These are phyloP conservation scores for Clonostachys rhizophaga DNA, from an alignment of 2,329 filamentous ascomycete species.

Conservation along the genomic window DNA sequence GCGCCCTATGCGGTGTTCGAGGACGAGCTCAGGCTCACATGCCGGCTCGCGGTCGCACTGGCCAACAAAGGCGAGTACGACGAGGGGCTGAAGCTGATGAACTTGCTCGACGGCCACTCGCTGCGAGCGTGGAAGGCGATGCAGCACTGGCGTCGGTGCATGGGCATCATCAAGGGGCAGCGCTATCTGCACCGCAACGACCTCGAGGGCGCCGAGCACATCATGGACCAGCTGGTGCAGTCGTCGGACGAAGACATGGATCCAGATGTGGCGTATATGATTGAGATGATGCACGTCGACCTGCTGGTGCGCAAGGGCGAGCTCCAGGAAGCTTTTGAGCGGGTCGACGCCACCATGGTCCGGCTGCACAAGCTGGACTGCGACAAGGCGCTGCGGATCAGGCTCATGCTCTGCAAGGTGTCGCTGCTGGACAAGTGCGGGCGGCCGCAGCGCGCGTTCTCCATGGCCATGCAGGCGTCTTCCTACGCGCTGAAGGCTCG, in stretches of 20 bases:
- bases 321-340: constrained; percentile 38
- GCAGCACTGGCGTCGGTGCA: constrained; percentile 67
- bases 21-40: constrained; percentile 71
- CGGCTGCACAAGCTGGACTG: constrained; percentile 37
- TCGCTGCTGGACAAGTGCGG: constrained; percentile 64
- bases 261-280: constrained; percentile 43
- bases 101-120: constrained; percentile 48
- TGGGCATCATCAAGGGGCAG: constrained; percentile 61
- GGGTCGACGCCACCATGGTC: constrained; percentile 38
- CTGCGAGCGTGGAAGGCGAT: constrained; percentile 72
- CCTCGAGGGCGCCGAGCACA: constrained; percentile 42
- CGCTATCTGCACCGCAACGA: constrained; percentile 54
- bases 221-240: constrained; percentile 48
- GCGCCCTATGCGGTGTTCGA: constrained; percentile 56
- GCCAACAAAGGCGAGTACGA: constrained; percentile 66
- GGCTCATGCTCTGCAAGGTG: constrained; percentile 69
- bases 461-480: constrained; percentile 69
- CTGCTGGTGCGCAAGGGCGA: constrained; percentile 43
- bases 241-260: constrained; percentile 44
- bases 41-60: constrained; percentile 58
- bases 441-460: constrained; percentile 70
- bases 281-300: constrained; percentile 48
- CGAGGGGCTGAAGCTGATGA: constrained; percentile 47
- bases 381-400: constrained; percentile 61
- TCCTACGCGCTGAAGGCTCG: constrained; percentile 67